phyloP scores from a whole-genome alignment of 176 grass and related monocot genomes.

The Juncus effusus region DNA sequence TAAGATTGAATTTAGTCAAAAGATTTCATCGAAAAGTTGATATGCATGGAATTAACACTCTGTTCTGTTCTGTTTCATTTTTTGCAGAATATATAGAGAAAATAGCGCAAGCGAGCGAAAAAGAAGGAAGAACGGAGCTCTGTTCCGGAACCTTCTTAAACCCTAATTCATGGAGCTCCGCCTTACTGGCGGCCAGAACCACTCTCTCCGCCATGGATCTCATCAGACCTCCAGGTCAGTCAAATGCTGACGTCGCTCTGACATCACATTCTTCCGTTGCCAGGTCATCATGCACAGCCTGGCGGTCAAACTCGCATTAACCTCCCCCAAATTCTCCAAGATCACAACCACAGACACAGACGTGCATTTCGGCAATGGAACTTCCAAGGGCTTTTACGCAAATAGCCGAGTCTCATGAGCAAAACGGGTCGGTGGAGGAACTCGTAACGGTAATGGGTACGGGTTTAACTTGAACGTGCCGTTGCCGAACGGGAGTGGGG shows the following conservation, averaged over 20 bases:
- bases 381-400: conserved; percentile 72
- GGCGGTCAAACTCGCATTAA: conserved; percentile 65
- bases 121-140: conserved; percentile 52
- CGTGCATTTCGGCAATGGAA: conserved; percentile 86
- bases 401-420: conserved; percentile 56
- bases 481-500: conserved; percentile 87
- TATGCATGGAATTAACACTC: not conserved
- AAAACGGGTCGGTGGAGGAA: conserved; percentile 57
- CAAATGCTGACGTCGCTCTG: too few relatives aligned
- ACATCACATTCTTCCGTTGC: conserved; percentile 55
- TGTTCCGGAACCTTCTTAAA: conserved; percentile 74
- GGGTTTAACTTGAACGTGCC: conserved; percentile 93
- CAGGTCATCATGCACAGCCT: conserved; percentile 84
- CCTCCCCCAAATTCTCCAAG: conserved; percentile 41
- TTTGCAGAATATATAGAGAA: conserved; percentile 75
- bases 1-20: too few relatives aligned
- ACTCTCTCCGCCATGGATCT: conserved; percentile 64
- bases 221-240: conserved; percentile 63
- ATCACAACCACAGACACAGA: conserved; percentile 64
- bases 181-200: conserved; percentile 66
- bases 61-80: conserved; percentile 1
- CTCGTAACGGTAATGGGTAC: conserved; percentile 62
- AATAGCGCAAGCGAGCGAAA: conserved; percentile 57
- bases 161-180: conserved; percentile 74
- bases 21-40: too few relatives aligned